Base-by-base conservation (phyloP, 345 rosid species). In the Toxicodendron radicans region DNA sequence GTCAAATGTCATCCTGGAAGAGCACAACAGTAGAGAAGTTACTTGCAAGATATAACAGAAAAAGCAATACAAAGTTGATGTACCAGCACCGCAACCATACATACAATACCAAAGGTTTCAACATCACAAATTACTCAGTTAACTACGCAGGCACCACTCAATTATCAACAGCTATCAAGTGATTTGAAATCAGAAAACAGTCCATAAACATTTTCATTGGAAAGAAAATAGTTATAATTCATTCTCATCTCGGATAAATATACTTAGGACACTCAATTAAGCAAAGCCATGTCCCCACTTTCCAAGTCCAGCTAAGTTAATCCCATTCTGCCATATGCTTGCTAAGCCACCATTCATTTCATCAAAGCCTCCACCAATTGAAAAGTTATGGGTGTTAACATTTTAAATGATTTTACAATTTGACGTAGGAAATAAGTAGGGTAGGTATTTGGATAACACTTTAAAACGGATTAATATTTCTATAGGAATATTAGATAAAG, bases 1-100 rank as follows among this genome's bases (percentile, higher is more conserved):
- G 76, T 76, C 87, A 64, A 83, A 76, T 62, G 88, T 85, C 76
- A 83, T 78, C 90, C 99, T 92, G 89, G 63, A 84, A 80, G 57
- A 78, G 58, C 45, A 75, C 61, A 79, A 51, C 51, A 33, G 67
- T 0, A 48, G 9, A 45, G 12, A 45, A 63, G 24, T 66, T 23
- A 63, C 17, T 71, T 51, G 56, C 58, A 38, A 68, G 52, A 72
- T 7, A 58, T n/a, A 17, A 53, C 3, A 61, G 48, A 58, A 5
- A 68, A 66, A 48, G 68, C 32, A 60, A 17, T 8, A 63, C 48
- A 14, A 33, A 51, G 10, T n/a, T 60, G 21, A 41, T 70, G n/a
- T 27, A 71, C 41, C 21, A 69, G 41, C 24, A 35, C 41, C 17
- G 58, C 17, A 35, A 43, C 24, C 23, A 70, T 5, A 23, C 43